Percentiles rank a stretch among this genome's conserved stretches.
Evolutionary conservation across 108 stramenopile genomes (phyloP).

Genomic region (Cyclostephanos invisitatus): DNA sequence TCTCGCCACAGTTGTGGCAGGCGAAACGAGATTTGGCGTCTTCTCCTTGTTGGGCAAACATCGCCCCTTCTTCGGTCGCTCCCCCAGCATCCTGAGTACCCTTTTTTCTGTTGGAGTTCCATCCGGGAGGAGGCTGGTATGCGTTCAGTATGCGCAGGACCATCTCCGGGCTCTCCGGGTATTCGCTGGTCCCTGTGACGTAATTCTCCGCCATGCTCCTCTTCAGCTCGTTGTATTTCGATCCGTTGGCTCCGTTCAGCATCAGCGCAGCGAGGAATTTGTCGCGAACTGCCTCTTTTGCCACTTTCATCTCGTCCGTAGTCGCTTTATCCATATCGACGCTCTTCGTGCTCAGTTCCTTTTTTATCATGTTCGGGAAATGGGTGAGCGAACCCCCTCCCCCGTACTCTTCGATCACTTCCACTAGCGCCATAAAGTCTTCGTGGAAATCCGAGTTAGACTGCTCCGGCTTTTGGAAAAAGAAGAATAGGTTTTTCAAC

Average conservation of each 20-base stretch:
- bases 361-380: background rate
- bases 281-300: too few species aligned
- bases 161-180: background rate
- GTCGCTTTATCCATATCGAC: too few species aligned
- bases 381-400: too few species aligned
- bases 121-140: background rate
- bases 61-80: background rate
- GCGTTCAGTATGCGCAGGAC: background rate
- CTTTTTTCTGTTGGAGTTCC: too few species aligned
- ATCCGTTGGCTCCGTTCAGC: conserved; percentile 1
- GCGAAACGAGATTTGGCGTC: too few species aligned
- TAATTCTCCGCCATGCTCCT: background rate
- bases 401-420: too few species aligned
- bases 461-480: too few species aligned
- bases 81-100: background rate
- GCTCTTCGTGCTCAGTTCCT: background rate
- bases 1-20: background rate
- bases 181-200: background rate
- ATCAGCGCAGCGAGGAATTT: background rate
- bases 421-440: too few species aligned
- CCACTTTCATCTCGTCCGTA: too few species aligned
- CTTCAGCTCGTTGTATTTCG: background rate
- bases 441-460: too few species aligned
- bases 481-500: background rate
- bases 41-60: background rate